These are phyloP conservation scores for Botrytis aclada DNA, from an alignment of 2,329 filamentous ascomycete genomes.

Conservation along the genomic window DNA sequence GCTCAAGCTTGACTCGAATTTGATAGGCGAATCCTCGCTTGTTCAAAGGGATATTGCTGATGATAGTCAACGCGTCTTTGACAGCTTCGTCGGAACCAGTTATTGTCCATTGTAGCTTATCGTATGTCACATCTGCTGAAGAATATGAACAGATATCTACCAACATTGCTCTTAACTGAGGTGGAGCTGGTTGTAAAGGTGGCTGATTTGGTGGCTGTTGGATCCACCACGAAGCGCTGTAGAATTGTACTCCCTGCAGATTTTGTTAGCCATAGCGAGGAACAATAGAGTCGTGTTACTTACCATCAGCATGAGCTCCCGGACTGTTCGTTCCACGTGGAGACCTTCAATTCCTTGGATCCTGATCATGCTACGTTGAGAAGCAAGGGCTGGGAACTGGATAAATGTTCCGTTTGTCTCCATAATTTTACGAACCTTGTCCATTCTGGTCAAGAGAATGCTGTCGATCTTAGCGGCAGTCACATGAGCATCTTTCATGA, in stretches of 20 bases:
- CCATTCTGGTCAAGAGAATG: conserved; percentile 83
- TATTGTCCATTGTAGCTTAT: conserved; percentile 89
- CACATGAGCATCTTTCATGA: conserved; percentile 88
- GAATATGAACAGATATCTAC: conserved; percentile 96
- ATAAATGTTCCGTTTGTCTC: conserved; percentile 96
- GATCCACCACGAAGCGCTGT: conserved; percentile 92
- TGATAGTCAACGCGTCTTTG: conserved; percentile 90
- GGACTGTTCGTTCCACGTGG: conserved; percentile 90
- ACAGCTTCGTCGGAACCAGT: conserved; percentile 95
- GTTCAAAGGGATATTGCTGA: conserved; percentile 87
- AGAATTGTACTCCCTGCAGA: conserved; percentile 85
- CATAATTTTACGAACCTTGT: conserved; percentile 97
- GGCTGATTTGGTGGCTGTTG: conserved; percentile 56
- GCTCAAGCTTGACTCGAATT: conserved; percentile 96
- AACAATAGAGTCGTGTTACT: conserved; percentile 37
- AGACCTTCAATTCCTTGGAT: conserved; percentile 92
- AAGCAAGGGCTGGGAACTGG: conserved; percentile 83
- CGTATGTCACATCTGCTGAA: conserved; percentile 89
- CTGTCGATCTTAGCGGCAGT: conserved; percentile 92
- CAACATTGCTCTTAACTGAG: conserved; percentile 73
- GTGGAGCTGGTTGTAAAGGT: conserved; percentile 38
- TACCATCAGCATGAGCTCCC: conserved; percentile 93
- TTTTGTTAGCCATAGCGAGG: conserved; percentile 31
- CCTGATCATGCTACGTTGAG: conserved; percentile 77
- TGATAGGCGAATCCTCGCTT: conserved; percentile 77